Percentiles rank a stretch among this genome's conserved stretches.
These are phyloP conservation scores for Parathielavia appendiculata DNA, from an alignment of 495 filamentous ascomycete species.

Conservation along the genomic window DNA sequence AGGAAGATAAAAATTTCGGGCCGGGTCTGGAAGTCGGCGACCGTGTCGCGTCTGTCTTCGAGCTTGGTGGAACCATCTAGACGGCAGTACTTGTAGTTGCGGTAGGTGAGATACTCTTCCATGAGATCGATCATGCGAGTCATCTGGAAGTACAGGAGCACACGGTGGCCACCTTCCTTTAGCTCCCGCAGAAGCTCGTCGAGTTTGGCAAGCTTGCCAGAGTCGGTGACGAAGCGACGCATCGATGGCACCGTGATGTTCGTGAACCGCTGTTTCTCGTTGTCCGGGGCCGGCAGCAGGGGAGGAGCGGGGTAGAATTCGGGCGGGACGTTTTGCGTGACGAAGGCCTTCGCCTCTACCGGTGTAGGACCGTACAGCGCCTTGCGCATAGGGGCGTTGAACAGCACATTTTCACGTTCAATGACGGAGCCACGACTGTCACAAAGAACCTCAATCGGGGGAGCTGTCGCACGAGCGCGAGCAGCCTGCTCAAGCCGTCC, in stretches of 20 bases:
- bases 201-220: slow-evolving; percentile 88
- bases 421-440: slow-evolving; percentile 59
- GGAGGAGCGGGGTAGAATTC: slow-evolving; percentile 55
- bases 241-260: slow-evolving; percentile 95
- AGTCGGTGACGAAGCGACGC: slow-evolving; percentile 96
- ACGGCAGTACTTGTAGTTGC: slow-evolving; percentile 97
- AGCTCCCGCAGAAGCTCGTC: slow-evolving; percentile 81
- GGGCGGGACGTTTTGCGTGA: slow-evolving; percentile 62
- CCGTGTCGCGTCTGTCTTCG: slow-evolving; percentile 93
- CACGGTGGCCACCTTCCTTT: slow-evolving; percentile 88
- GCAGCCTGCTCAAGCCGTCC: slow-evolving; percentile 73
- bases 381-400: slow-evolving; percentile 70
- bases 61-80: slow-evolving; percentile 97
- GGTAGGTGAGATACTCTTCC: slow-evolving; percentile 97
- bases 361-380: slow-evolving; percentile 63
- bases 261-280: slow-evolving; percentile 74
- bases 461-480: slow-evolving; percentile 70
- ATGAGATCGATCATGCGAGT: slow-evolving; percentile 99
- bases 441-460: slow-evolving; percentile 75
- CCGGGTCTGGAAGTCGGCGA: slow-evolving; percentile 89
- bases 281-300: slow-evolving; percentile 70
- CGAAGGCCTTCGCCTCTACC: slow-evolving; percentile 65
- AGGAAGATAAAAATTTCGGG: slow-evolving; percentile 96
- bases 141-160: slow-evolving; percentile 99
- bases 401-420: slow-evolving; percentile 71